These are phyloP conservation scores for Malus hybrid DNA, from an alignment of 331 rosid genomes.

Conservation along the genomic window DNA sequence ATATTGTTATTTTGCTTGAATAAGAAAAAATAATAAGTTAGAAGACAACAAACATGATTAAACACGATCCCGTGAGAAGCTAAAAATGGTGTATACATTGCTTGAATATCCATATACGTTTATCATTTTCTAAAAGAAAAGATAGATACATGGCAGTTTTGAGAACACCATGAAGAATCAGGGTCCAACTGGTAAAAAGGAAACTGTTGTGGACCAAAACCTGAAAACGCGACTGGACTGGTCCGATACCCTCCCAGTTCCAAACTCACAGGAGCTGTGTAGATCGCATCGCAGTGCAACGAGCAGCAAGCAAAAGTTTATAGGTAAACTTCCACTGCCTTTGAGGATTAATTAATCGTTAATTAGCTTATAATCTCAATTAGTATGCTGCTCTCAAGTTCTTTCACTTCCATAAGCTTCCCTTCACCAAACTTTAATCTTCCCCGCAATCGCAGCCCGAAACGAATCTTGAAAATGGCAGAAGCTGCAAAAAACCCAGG, in stretches of 20 bases:
- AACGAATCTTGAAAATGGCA: constrained; percentile 40
- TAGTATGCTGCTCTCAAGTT: constrained; percentile 19
- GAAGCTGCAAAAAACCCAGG: constrained; percentile 44
- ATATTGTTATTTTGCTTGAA: too few relatives aligned
- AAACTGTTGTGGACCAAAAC: not conserved
- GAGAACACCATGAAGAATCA: not conserved
- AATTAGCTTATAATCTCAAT: constrained; percentile 13
- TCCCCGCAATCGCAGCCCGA: constrained; percentile 25
- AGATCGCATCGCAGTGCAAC: not conserved
- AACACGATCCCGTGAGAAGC: too few relatives aligned
- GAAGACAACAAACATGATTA: too few relatives aligned
- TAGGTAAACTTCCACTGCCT: not conserved
- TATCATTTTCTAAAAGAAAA: too few relatives aligned
- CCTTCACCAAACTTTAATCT: constrained; percentile 16
- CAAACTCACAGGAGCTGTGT: not conserved
- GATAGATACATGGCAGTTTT: not conserved
- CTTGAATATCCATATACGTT: too few relatives aligned
- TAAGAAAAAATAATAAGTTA: too few relatives aligned
- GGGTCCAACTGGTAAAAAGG: not conserved
- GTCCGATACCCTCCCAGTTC: not conserved
- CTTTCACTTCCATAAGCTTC: constrained; percentile 15
- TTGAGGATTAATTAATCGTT: not conserved
- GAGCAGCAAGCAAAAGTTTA: not conserved
- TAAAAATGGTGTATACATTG: too few relatives aligned
- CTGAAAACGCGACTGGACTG: not conserved